phyloP scores from a whole-genome alignment of 768 basidiomycete genomes.

The Boletus fagicola region DNA sequence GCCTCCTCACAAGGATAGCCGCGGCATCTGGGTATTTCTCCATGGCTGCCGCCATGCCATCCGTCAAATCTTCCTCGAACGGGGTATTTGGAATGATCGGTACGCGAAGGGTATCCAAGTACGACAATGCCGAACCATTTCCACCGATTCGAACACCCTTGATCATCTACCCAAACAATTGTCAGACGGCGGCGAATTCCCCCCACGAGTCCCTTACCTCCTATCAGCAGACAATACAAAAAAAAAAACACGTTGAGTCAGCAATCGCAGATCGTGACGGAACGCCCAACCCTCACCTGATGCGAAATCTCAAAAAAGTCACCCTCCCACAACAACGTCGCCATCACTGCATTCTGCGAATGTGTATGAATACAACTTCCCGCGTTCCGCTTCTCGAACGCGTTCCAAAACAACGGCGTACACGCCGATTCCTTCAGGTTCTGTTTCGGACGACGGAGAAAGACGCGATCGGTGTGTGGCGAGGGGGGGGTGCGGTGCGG shows the following conservation, averaged over 20 bases:
- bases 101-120: conserved; percentile 80
- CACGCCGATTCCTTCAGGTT: conserved; percentile 84
- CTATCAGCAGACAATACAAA: too few species aligned
- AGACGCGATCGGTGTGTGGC: conserved; percentile 67
- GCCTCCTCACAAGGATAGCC: conserved; percentile 72
- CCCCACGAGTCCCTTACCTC: conserved; percentile 34
- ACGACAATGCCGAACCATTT: conserved; percentile 71
- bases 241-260: background rate
- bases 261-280: conserved; percentile 4
- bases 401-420: conserved; percentile 91
- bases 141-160: conserved; percentile 82
- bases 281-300: conserved; percentile 47
- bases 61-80: conserved; percentile 83
- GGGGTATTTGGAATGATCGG: conserved; percentile 94
- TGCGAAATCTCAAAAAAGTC: conserved; percentile 77
- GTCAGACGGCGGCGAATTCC: background rate
- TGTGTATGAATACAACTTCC: conserved; percentile 92
- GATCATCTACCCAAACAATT: conserved; percentile 65
- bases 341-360: conserved; percentile 88
- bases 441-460: conserved; percentile 69
- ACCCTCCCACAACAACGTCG: conserved; percentile 73
- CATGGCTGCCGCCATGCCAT: conserved; percentile 89
- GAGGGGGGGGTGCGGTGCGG: conserved; percentile 54
- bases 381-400: conserved; percentile 74
- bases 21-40: conserved; percentile 73